Evolutionary conservation across 192 early-diverging fungal genomes (phyloP), one percentile per base, ranked within the genome.

Genomic region (Helicostylum pulchrum): DNA sequence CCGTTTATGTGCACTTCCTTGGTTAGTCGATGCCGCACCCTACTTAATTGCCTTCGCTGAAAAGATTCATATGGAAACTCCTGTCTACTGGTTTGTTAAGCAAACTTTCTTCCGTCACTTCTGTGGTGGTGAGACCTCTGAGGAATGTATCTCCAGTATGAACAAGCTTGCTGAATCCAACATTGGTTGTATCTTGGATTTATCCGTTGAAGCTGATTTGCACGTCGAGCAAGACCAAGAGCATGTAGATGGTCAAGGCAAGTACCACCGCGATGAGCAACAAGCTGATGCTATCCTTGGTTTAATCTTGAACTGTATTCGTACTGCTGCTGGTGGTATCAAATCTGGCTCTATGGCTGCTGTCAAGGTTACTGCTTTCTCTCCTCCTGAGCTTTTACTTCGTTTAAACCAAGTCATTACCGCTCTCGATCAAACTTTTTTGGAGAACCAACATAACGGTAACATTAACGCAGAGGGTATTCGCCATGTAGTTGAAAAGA

Each of bases 31-130:
- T 34, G 43, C 72, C 42, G 84, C 85, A 1, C 83, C 86, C 7
- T 49, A 64, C 10, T 10, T 90, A 26, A 79, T 92, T 49, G 72
- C 77, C 7, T 26, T 77, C 30, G 75, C 84, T 8, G 80, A 90
- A 68, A 79, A 73, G 57, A 7, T 84, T 21, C 66, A 75, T 1
- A 44, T 90, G 15, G 57, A 71, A 8, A 49, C 59, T 7, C 78
- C 76, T 7, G 80, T 85, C 43, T 86, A 90, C 68, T 85, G 81
- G 62, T 63, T 90, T 15, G 78, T 95, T 53, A 91, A 89, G 77
- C 80, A 82, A 32, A 96, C 93, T 6, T 95, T 97, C 76, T 97
- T 95, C 81, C 83, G 83, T 47, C 92, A 94, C 71, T 93, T 93
- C 76, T 93, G 91, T 67, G 89, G 90, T 30, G 95, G 95, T 48